Evolutionary conservation across 1,284 basidiomycete species (phyloP), one percentile per base, ranked within the genome.

Genomic region (Xanthoconium separans): DNA sequence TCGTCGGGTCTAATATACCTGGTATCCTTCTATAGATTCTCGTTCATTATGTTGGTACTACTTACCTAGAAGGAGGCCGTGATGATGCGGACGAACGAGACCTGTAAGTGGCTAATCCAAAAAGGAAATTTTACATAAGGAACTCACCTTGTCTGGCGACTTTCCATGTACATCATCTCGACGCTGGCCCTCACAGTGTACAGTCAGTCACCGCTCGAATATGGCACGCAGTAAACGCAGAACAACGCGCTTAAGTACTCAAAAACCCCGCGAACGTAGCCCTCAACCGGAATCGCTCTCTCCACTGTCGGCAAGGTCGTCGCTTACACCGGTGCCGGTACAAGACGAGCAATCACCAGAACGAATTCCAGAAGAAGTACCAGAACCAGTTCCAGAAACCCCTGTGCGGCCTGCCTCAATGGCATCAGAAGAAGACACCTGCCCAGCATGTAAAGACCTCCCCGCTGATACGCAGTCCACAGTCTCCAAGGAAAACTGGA

Each of bases 401-500:
- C 31, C 56, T 48, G 50, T 49, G 2, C 63, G 68, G n/a, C 62
- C 54, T 33, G 53, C 42, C 24, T 11, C 47, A 42, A 53, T 33
- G 29, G 50, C 50, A 8, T 56, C 57, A 34, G 65, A 65, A 37
- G 70, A 75, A 54, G 76, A 79, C 48, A 61, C 55, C 7, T 80
- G 78, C 58, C 78, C 78, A 33, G 73, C 74, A n/a, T 79, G 76
- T 61, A 70, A 66, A 57, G 67, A 71, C 34, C 59, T 59, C 42
- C 56, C 64, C 34, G n/a, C 45, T n/a, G 63, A 65, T 56, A 27
- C 59, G 27, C 61, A 69, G 44, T 59, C 62, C 10, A 65, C 68
- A 11, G 66, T 65, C 47, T 76, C 80, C 56, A 85, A 84, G 66
- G 85, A 88, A 59, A 78, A 48, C 62, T 90, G 87, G 87, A 81